Evolutionary conservation across 2,329 filamentous ascomycete genomes (phyloP), one percentile per base, ranked within the genome.

Genomic region (Fusarium austroafricanum): DNA sequence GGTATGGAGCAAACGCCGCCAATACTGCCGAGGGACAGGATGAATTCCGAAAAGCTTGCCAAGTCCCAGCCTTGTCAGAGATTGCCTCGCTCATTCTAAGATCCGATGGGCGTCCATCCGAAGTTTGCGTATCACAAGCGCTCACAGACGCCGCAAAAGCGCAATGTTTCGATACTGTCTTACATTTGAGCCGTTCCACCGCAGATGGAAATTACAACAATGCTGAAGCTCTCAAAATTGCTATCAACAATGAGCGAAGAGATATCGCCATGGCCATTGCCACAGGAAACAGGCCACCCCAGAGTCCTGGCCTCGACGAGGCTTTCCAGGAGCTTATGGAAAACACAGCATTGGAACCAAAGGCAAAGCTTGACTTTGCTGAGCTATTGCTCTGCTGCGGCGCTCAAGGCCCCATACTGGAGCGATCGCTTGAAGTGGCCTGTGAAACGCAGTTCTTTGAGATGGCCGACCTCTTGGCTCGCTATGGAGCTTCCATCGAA

Each of bases 381-480:
- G 86, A 90, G 71, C 76, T 87, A 4, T 72, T 90, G 2, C 79
- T 90, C 3, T 88, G 87, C 53, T 86, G 85, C 2, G 87, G 87
- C 0, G 86, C 87, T 2, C 78, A 80, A 14, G 87, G 87, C 3
- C 82, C 86, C 15, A 76, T 80, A 2, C 76, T 86, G 1, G 81
- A 84, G 0, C 75, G 78, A 29, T 84, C 83, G 0, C 77, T 89
- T 1, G 75, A 84, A 9, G 78, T 83, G 31, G 83, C 86, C 1
- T 83, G 82, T 51, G 77, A 81, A 9, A 80, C 79, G 3, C 82
- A 84, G 42, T 87, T 84, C 61, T 79, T 84, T 56, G 84, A 87
- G 39, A 85, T 89, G 82, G 82, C 86, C 4, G 78, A 77, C 37
- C 76, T 89, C n/a, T 76, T 89, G 9, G 79, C 87, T 21, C 75